Percentiles rank a stretch among this genome's conserved stretches.
These are phyloP conservation scores for Salix brachista DNA, from an alignment of 345 rosid genomes.

Conservation along the genomic window DNA sequence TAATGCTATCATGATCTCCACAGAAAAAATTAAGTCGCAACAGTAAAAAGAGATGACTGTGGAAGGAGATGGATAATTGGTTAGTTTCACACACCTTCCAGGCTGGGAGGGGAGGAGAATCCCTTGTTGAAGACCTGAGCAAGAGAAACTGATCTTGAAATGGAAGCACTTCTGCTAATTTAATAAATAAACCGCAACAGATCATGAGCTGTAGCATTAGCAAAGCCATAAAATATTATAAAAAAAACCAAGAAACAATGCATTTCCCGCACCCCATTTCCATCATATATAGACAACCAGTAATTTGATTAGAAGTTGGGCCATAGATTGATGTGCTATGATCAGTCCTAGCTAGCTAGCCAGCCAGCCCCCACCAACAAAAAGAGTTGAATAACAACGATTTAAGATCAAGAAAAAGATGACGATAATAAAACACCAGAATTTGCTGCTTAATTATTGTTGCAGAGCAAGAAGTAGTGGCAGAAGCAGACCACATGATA, in stretches of 20 bases:
- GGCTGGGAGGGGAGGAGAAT: slow-evolving; percentile 25
- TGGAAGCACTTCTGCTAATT: background rate
- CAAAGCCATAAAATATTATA: background rate
- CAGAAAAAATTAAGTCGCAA: background rate
- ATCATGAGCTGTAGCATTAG: background rate
- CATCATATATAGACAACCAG: background rate
- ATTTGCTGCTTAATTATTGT: background rate
- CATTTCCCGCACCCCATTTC: background rate
- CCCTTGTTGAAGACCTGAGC: slow-evolving; percentile 19
- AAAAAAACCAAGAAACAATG: background rate
- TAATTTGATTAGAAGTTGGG: no score
- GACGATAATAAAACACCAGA: no score
- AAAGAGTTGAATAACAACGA: background rate
- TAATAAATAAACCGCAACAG: background rate
- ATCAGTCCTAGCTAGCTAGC: background rate
- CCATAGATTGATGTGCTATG: no score
- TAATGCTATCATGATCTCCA: no score
- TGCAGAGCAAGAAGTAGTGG: background rate
- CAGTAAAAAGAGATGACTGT: background rate
- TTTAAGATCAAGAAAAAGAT: background rate
- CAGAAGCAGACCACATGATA: no score
- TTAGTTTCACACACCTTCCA: slow-evolving; percentile 17
- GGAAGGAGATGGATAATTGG: background rate
- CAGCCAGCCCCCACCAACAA: background rate
- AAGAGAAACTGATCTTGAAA: slow-evolving; percentile 8